A percentile compares a stretch with the other conserved stretches of the same genome.
phyloP scores from a whole-genome alignment of 768 basidiomycete species.

The Naganishia friedmannii region DNA sequence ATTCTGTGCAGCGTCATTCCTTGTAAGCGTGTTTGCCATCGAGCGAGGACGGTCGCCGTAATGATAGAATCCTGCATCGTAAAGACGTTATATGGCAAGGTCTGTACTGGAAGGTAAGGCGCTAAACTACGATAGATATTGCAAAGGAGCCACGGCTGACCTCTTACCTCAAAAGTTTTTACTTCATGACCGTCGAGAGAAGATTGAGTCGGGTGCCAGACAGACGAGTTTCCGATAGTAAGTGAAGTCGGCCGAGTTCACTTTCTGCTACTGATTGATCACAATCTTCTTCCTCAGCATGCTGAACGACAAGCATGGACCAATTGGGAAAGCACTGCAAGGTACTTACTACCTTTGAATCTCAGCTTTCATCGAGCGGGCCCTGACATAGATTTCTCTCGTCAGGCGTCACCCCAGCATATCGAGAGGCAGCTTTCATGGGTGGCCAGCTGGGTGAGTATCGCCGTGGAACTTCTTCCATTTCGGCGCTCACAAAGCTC shows the following conservation, averaged over 20 bases:
- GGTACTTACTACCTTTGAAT: slow-evolving; percentile 34
- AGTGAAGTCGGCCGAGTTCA: not conserved
- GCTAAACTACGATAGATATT: not conserved
- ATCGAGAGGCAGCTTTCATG: slow-evolving; percentile 75
- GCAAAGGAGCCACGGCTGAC: slow-evolving; percentile 14
- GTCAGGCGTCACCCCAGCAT: slow-evolving; percentile 57
- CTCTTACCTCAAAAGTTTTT: slow-evolving; percentile 59
- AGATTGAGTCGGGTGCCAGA: slow-evolving; percentile 86
- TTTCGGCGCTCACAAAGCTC: not conserved
- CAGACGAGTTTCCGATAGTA: slow-evolving; percentile 80
- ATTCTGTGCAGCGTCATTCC: slow-evolving; percentile 76
- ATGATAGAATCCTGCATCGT: not conserved
- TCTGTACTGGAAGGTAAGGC: slow-evolving; percentile 72
- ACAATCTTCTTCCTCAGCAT: slow-evolving; percentile 52
- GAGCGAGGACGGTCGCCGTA: not conserved
- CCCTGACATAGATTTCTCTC: not conserved
- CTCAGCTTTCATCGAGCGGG: not conserved
- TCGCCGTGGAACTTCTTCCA: slow-evolving; percentile 25
- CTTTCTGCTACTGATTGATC: not conserved
- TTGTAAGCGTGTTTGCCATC: slow-evolving; percentile 59
- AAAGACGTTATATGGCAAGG: slow-evolving; percentile 88
- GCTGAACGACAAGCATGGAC: slow-evolving; percentile 79
- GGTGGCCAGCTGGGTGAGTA: slow-evolving; percentile 71
- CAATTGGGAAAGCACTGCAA: slow-evolving; percentile 70
- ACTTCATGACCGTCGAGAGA: slow-evolving; percentile 77